Evolutionary conservation across 2,329 filamentous ascomycete species (phyloP).

Genomic region (Fusarium udum): DNA sequence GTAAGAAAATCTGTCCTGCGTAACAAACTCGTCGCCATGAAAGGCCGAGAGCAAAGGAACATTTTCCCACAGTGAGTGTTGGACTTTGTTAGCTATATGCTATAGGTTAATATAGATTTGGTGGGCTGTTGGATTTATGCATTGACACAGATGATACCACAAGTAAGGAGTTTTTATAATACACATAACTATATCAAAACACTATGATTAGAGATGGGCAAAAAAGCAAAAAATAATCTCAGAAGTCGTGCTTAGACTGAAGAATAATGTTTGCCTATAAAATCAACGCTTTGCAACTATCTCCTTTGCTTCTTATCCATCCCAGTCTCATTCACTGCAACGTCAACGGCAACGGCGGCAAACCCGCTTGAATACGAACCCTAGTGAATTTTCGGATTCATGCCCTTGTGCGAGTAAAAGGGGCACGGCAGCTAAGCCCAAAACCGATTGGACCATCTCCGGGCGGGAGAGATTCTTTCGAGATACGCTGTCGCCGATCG

Average conservation of each 20-base stretch:
- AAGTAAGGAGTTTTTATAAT: not conserved
- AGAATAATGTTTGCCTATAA: not conserved
- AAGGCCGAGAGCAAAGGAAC: no score
- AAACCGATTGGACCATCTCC: not conserved
- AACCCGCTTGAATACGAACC: not conserved
- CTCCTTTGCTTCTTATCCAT: not conserved
- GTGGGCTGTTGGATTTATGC: no score
- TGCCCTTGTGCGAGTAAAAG: not conserved
- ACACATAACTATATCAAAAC: no score
- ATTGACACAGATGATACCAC: no score
- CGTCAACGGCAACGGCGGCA: not conserved
- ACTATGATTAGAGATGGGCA: not conserved
- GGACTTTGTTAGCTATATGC: no score
- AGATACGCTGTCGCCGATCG: not conserved
- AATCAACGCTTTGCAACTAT: not conserved
- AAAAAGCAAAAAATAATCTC: not conserved
- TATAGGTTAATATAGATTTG: no score
- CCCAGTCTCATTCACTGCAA: not conserved
- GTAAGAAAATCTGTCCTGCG: no score
- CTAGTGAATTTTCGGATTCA: not conserved
- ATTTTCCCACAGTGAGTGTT: no score
- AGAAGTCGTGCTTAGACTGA: rapidly evolving
- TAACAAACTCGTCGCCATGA: no score
- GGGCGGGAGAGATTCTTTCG: not conserved
- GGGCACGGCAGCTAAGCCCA: not conserved